Evolutionary conservation across 2,329 filamentous ascomycete species (phyloP).

Genomic region (Fusarium tanahbumbuense): DNA sequence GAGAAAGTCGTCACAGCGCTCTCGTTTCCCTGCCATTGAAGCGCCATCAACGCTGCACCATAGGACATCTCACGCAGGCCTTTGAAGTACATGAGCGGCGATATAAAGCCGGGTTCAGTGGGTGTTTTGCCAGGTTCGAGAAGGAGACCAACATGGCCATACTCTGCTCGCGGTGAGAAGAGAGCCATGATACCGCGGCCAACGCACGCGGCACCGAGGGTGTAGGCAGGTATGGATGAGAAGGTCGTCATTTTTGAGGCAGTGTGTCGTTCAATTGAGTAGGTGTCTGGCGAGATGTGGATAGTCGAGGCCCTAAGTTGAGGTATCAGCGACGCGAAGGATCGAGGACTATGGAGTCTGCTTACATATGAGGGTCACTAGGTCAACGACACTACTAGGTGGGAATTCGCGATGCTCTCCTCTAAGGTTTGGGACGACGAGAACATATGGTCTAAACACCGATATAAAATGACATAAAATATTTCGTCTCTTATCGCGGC

Average conservation of each 20-base stretch:
- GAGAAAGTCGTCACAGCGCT: constrained; percentile 47
- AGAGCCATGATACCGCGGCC: constrained; percentile 45
- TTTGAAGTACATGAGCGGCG: constrained; percentile 53
- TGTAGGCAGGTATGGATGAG: constrained; percentile 41
- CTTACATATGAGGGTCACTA: constrained; percentile 8
- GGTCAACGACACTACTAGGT: not conserved
- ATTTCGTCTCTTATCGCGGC: not conserved
- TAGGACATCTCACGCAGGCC: constrained; percentile 51
- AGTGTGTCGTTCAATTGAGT: not conserved
- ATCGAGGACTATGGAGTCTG: not conserved
- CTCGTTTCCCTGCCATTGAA: constrained; percentile 48
- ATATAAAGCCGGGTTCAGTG: constrained; percentile 12
- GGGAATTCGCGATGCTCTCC: not conserved
- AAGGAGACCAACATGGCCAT: constrained; percentile 40
- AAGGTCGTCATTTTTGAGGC: constrained; percentile 34
- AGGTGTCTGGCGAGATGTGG: not conserved
- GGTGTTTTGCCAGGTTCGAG: constrained; percentile 24
- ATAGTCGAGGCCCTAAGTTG: not conserved
- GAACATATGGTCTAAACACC: not conserved
- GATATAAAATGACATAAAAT: not conserved
- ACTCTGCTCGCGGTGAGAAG: constrained; percentile 40
- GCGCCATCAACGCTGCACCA: constrained; percentile 45
- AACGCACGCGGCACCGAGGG: constrained; percentile 42
- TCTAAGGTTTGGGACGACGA: not conserved
- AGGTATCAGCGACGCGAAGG: not conserved